These are phyloP conservation scores for Penicillium taxi DNA, from an alignment of 495 filamentous ascomycete species.

Conservation along the genomic window DNA sequence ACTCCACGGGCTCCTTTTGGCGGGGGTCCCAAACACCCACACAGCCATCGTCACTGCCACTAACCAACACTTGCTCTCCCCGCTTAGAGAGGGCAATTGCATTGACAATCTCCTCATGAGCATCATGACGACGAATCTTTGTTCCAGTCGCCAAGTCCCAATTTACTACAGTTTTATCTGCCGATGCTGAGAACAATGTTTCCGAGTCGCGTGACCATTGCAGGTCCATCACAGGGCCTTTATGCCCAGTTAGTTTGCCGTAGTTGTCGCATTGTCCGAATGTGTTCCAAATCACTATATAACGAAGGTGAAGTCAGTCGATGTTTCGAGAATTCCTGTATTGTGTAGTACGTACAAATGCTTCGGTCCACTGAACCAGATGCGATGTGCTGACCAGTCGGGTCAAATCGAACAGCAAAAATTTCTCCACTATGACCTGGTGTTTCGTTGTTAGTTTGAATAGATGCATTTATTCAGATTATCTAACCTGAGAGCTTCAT, in stretches of 20 bases:
- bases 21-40: conserved; percentile 97
- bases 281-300: conserved; percentile 81
- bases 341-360: conserved; percentile 56
- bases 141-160: conserved; percentile 88
- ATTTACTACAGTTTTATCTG: conserved; percentile 83
- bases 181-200: conserved; percentile 86
- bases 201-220: conserved; percentile 94
- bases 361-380: conserved; percentile 92
- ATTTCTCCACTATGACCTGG: conserved; percentile 72
- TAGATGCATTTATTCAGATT: conserved; percentile 1
- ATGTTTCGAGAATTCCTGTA: not conserved
- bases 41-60: conserved; percentile 84
- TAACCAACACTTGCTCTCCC: conserved; percentile 82
- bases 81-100: conserved; percentile 76
- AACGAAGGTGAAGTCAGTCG: not conserved
- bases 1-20: conserved; percentile 80
- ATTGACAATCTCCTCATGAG: conserved; percentile 93
- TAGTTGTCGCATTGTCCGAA: conserved; percentile 92
- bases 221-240: conserved; percentile 81
- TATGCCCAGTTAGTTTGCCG: conserved; percentile 76
- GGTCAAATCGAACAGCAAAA: conserved; percentile 85
- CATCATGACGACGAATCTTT: conserved; percentile 82
- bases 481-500: conserved; percentile 82
- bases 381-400: conserved; percentile 77
- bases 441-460: conserved; percentile 19